Base-by-base conservation (phyloP, 129 eudicot genomes). In the Gnaphalium uliginosum region DNA sequence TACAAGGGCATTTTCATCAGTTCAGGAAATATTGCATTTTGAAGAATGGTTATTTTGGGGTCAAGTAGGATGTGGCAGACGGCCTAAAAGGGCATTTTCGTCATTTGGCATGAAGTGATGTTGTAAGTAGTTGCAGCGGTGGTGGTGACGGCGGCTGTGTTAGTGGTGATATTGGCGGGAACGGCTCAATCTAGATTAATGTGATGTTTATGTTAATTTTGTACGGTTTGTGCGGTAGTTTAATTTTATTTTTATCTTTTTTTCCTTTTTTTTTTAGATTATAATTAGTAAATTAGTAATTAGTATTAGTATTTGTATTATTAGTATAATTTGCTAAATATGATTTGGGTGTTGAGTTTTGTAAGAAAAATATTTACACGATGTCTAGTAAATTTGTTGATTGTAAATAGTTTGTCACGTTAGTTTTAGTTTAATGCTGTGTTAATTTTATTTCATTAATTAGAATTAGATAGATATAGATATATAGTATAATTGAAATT, bases 111-210 rank as follows among this genome's bases (percentile, higher is more conserved):
- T 58, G 63, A 24, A 8, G 15, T 6, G 30, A 21, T 59, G 65
- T 46, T 29, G 46, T 64, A 1, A 32, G 19, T 15, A 18, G 24
- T 30, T 48, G 63, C 9, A 51, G 64, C 13, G 10, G 41, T 9
- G 33, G 51, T 8, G 82, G 66, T 0, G 58, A 3, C 53, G 53
- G 61, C 22, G 21, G 60, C 66, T 14, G 53, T 14, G 53, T 1
- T 46, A 3, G 18, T 46, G 73, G 83, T 79, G 83, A 79, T 79
- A 79, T 79, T 79, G 83, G 83, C 83, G 79, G 83, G 51, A 73
- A 72, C 79, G 83, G 83, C 83, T 79, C 83, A 79, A 79, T 79
- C 83, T 79, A 73, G 83, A 65, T 56, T 79, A 79, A 25, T 72
- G 18, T 79, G 27, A 60, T 72, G 77, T 72, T 79, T 72, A 54